Base-by-base conservation (phyloP, 2,329 filamentous ascomycete species). In the Claviceps pazoutovae region DNA sequence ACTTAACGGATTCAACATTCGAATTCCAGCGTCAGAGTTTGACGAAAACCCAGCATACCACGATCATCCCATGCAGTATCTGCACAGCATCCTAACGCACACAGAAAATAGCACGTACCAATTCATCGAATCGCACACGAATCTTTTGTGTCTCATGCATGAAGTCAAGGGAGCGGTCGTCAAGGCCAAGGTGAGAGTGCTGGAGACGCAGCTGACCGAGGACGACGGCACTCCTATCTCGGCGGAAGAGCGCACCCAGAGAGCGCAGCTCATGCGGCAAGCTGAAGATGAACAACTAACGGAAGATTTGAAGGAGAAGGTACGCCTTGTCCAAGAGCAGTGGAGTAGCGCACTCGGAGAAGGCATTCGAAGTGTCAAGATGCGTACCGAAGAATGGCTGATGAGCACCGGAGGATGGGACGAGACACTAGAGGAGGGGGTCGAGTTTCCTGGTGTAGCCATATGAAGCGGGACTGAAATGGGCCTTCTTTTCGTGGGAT, bases 121-220 rank as follows among this genome's bases (percentile, higher is more conserved):
- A 66, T 97, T 95, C 68, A 96, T 97, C 61, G 93, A 97, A 71
- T 86, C 83, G 6, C 91, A 97, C 71, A 91, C 82, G 34, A 96
- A 96, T 62, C 73, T 96, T 37, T 74, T 95, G 23, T 97, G 91
- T 62, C 73, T 97, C 39, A 69, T 95, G 52, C 93, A 96, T 61
- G 89, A 96, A 67, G 88, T 95, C 50, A 88, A 88, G 63, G 87
- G 86, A 51, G 83, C 83, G 0, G 81, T 87, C 2, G 83, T 87
- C 62, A 75, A 75, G 46, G 84, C 86, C 7, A 81, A 82, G 57
- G 80, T 80, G 50, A 76, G 80, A 56, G 72, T 85, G 17, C 73
- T 84, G 57, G 83, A 88, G 63, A 78, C 80, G 0, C 80, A 88
- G 62, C 73, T 80, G 2, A 60, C 68, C 7, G 71, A 73, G 46